phyloP scores from a whole-genome alignment of 768 basidiomycete genomes.

The Coprinellus micaceus region DNA sequence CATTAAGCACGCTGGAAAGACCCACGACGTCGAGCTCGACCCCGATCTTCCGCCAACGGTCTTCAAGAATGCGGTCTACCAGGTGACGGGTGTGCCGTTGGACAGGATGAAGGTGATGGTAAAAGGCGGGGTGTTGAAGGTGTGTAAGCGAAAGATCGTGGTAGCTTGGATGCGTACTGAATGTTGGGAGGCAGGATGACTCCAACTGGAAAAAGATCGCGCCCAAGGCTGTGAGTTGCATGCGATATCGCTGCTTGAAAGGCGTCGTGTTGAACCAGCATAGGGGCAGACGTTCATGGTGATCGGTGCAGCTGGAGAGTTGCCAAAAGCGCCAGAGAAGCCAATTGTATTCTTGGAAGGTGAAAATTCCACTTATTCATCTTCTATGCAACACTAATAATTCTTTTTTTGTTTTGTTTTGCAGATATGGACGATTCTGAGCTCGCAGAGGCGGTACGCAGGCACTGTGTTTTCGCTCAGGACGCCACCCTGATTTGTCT shows the following conservation, averaged over 20 bases:
- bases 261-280: background rate
- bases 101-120: conserved; percentile 98
- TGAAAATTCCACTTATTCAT: no score
- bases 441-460: conserved; percentile 72
- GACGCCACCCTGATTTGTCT: no score
- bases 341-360: conserved; percentile 85
- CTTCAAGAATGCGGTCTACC: conserved; percentile 84
- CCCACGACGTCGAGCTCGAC: conserved; percentile 68
- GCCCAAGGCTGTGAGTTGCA: conserved; percentile 67
- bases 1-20: conserved; percentile 89
- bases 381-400: no score
- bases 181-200: conserved; percentile 59
- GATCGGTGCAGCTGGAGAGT: conserved; percentile 88
- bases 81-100: conserved; percentile 78
- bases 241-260: conserved; percentile 1
- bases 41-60: conserved; percentile 59
- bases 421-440: conserved; percentile 87
- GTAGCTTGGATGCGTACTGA: background rate
- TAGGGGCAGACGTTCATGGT: conserved; percentile 91
- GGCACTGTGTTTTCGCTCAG: no score
- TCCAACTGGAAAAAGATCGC: conserved; percentile 80
- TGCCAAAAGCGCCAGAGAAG: conserved; percentile 82
- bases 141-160: conserved; percentile 27
- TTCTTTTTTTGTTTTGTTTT: no score
- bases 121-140: conserved; percentile 89